Evolutionary conservation across 495 filamentous ascomycete genomes (phyloP).

Genomic region (Penicillium roqueforti): DNA sequence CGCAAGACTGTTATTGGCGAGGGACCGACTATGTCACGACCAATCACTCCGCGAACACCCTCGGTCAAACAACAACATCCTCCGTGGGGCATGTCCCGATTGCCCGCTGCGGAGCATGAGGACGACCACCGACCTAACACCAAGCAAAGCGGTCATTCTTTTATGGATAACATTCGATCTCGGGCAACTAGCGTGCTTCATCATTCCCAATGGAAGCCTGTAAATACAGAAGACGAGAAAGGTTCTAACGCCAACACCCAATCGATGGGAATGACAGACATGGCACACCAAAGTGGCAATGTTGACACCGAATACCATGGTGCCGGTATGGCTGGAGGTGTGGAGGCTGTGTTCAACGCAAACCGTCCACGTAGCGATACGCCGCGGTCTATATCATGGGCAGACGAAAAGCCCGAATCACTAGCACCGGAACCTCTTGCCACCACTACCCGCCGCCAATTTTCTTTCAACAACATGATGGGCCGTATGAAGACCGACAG

Average conservation of each 20-base stretch:
- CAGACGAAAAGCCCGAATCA: slow-evolving; percentile 27
- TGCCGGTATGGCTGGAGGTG: slow-evolving; percentile 4
- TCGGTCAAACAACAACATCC: slow-evolving; percentile 59
- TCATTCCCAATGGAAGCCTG: slow-evolving; percentile 30
- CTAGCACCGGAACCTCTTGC: slow-evolving; percentile 19
- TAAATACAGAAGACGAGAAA: slow-evolving; percentile 32
- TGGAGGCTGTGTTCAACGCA: slow-evolving; percentile 16
- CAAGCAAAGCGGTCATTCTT: slow-evolving; percentile 32
- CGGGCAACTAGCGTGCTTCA: slow-evolving; percentile 37
- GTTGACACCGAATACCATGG: slow-evolving; percentile 40
- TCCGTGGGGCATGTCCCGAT: slow-evolving; percentile 82
- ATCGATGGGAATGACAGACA: slow-evolving; percentile 4
- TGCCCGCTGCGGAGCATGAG: slow-evolving; percentile 61
- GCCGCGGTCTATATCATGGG: slow-evolving; percentile 33
- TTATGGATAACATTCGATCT: slow-evolving; percentile 59
- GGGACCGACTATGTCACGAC: slow-evolving; percentile 34
- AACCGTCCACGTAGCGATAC: slow-evolving; percentile 31
- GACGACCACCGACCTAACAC: slow-evolving; percentile 29
- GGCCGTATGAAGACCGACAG: slow-evolving; percentile 38
- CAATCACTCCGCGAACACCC: slow-evolving; percentile 28
- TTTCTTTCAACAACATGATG: slow-evolving; percentile 87
- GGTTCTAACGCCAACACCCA: neutral
- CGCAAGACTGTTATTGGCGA: slow-evolving; percentile 67
- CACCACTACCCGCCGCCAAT: slow-evolving; percentile 62
- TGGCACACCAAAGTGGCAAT: slow-evolving; percentile 39